Conservation (phyloP, 2,329 filamentous ascomycete species). For the Ilyonectria destructans region DNA sequence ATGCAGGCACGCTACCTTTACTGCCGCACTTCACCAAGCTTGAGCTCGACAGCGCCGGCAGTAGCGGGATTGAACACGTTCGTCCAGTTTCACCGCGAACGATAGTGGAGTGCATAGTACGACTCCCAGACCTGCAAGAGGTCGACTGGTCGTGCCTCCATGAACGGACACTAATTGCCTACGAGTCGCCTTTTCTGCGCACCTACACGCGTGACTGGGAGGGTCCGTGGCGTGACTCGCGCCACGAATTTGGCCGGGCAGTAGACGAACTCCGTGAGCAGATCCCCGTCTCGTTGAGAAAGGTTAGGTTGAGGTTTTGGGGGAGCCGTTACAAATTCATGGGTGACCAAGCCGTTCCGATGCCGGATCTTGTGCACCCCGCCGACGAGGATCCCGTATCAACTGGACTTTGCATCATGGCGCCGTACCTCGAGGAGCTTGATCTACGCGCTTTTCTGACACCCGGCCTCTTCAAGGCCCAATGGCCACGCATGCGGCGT, state of each 20-base stretch:
- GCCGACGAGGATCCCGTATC: constrained; percentile 22
- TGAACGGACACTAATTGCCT: neutral
- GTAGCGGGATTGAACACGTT: neutral
- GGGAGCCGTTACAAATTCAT: neutral
- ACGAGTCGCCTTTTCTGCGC: constrained; percentile 2
- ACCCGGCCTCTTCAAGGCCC: constrained; percentile 10
- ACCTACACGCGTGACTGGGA: constrained; percentile 17
- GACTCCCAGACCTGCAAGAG: constrained; percentile 21
- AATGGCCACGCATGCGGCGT: constrained; percentile 8
- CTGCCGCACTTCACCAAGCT: constrained; percentile 2
- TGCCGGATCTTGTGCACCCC: constrained; percentile 21
- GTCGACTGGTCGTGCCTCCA: constrained; percentile 7
- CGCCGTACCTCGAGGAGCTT: constrained; percentile 16
- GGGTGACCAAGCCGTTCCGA: constrained; percentile 7
- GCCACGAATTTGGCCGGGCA: constrained; percentile 19
- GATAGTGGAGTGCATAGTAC: constrained; percentile 1
- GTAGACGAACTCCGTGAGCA: constrained; percentile 16
- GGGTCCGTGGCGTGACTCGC: constrained; percentile 26
- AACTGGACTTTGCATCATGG: constrained; percentile 2
- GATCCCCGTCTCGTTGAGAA: constrained; percentile 12
- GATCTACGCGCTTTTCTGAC: constrained; percentile 22
- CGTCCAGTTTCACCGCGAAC: constrained; percentile 13
- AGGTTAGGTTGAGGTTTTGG: constrained; percentile 9
- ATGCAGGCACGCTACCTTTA: constrained; percentile 2
- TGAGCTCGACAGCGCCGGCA: neutral